Conservation (phyloP, 768 basidiomycete genomes). For the Stropharia rugosoannulata region DNA sequence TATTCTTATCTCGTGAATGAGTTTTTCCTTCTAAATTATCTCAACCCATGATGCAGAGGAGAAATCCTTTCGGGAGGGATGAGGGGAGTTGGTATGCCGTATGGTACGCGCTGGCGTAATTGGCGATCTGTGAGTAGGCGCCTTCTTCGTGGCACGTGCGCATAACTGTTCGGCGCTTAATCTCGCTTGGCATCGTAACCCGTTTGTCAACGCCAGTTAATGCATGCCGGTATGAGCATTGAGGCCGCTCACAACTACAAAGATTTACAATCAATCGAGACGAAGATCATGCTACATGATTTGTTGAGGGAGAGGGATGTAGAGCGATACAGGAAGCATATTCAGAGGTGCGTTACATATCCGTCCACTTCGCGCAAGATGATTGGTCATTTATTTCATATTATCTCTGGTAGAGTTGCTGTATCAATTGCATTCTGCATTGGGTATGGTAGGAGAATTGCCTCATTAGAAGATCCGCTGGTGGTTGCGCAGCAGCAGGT, state of each 20-base stretch:
- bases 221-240: slow-evolving; percentile 24
- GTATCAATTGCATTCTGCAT: slow-evolving; percentile 23
- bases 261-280: slow-evolving; percentile 21
- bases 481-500: slow-evolving; percentile 21
- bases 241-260: slow-evolving; percentile 24
- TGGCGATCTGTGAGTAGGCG: slow-evolving; percentile 28
- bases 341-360: slow-evolving; percentile 16
- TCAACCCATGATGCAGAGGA: slow-evolving; percentile 10
- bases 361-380: background rate
- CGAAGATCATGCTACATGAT: slow-evolving; percentile 20
- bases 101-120: slow-evolving; percentile 29
- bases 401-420: slow-evolving; percentile 17
- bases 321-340: slow-evolving; percentile 11
- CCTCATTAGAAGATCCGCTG: slow-evolving; percentile 19
- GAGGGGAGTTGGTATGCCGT: slow-evolving; percentile 31
- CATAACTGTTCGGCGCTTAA: background rate
- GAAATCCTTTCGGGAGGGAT: slow-evolving; percentile 31
- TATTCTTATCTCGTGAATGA: background rate
- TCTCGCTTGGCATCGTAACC: no score
- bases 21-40: background rate
- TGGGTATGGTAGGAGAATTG: slow-evolving; percentile 23
- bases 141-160: background rate
- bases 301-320: slow-evolving; percentile 14
- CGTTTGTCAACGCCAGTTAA: slow-evolving; percentile 19
- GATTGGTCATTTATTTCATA: background rate